Evolutionary conservation across 2,329 filamentous ascomycete species (phyloP).

Genomic region (Sarocladium brachiariae): DNA sequence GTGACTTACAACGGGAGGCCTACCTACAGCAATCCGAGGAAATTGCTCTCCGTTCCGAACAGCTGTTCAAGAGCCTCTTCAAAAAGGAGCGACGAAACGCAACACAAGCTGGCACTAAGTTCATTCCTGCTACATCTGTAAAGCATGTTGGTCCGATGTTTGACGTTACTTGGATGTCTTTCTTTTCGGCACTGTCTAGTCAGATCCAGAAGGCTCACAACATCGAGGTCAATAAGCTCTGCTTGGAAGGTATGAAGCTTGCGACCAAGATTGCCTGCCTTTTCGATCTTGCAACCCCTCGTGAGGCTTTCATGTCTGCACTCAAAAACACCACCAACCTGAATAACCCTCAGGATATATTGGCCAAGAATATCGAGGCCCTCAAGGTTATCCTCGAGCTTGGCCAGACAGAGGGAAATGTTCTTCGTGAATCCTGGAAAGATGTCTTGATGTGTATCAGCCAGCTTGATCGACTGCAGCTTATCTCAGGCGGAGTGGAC

Average conservation of each 20-base stretch:
- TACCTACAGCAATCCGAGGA: constrained; percentile 94
- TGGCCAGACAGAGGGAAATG: constrained; percentile 85
- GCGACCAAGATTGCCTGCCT: constrained; percentile 89
- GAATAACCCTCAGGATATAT: constrained; percentile 91
- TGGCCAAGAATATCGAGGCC: constrained; percentile 92
- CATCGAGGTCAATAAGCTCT: constrained; percentile 82
- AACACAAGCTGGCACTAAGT: constrained; percentile 61
- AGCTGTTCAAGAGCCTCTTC: constrained; percentile 89
- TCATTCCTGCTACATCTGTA: constrained; percentile 88
- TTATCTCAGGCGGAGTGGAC: constrained; percentile 91
- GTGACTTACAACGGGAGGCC: constrained; percentile 86
- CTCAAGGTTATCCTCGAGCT: constrained; percentile 87
- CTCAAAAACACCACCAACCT: constrained; percentile 91
- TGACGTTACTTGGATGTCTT: constrained; percentile 98
- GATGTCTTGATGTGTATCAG: constrained; percentile 93
- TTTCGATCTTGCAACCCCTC: constrained; percentile 87
- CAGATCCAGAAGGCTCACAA: constrained; percentile 93
- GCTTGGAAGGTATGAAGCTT: constrained; percentile 91
- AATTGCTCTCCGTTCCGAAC: constrained; percentile 66
- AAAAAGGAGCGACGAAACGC: constrained; percentile 80
- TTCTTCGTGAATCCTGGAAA: constrained; percentile 85
- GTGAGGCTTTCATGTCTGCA: constrained; percentile 90
- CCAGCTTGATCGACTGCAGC: constrained; percentile 88
- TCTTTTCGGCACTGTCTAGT: constrained; percentile 88
- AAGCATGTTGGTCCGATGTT: constrained; percentile 98